Evolutionary conservation across 1,139 yeast species (phyloP).

Genomic region (Sugiyamaella castrensis): DNA sequence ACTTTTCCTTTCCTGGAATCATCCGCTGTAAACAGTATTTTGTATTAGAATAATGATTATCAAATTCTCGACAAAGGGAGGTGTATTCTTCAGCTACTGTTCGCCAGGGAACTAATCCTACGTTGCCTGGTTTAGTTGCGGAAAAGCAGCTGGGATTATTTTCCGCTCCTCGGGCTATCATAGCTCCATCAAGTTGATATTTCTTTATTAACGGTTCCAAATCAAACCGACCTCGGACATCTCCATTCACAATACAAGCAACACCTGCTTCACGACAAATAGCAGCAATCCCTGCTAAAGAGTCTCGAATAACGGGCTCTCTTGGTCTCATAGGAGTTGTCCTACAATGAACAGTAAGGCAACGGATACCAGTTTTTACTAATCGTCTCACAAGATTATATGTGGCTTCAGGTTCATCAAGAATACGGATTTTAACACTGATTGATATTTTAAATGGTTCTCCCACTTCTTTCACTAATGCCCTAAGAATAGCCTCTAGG

Average conservation of each 20-base stretch:
- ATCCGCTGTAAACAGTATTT: conserved; percentile 77
- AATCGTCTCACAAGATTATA: conserved; percentile 57
- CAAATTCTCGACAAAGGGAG: conserved; percentile 51
- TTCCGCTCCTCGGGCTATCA: conserved; percentile 94
- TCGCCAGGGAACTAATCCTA: conserved; percentile 53
- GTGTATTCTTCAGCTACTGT: conserved; percentile 55
- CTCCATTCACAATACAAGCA: conserved; percentile 79
- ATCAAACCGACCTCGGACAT: conserved; percentile 55
- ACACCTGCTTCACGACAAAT: conserved; percentile 64
- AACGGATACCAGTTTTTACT: conserved; percentile 75
- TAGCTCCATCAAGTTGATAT: conserved; percentile 69
- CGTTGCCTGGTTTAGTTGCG: conserved; percentile 16
- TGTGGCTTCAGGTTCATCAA: conserved; percentile 63
- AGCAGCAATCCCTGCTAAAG: conserved; percentile 56
- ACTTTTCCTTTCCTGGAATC: conserved; percentile 71
- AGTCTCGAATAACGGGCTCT: conserved; percentile 67
- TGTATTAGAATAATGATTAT: conserved; percentile 66
- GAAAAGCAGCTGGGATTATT: conserved; percentile 75
- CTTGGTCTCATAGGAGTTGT: conserved; percentile 87
- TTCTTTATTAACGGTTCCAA: conserved; percentile 49
- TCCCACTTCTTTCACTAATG: conserved; percentile 77
- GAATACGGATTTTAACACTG: conserved; percentile 80
- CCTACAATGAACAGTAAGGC: conserved; percentile 88
- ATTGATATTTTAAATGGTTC: conserved; percentile 72
- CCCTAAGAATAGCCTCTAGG: conserved; percentile 61